Base-by-base conservation (phyloP, 1,284 basidiomycete genomes). In the Neotropicomus parvogracilis region DNA sequence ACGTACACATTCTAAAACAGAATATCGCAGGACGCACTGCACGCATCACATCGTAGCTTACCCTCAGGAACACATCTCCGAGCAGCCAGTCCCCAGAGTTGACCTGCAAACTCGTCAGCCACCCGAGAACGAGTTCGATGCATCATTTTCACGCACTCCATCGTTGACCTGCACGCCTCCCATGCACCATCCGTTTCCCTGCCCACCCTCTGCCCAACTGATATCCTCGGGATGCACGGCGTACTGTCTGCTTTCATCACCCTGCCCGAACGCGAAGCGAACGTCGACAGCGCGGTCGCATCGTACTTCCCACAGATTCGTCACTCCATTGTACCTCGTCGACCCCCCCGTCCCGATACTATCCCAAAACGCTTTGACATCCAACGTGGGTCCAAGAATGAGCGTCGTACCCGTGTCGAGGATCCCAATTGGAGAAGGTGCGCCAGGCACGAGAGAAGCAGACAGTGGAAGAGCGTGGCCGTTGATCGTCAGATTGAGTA, bases 31-130 rank as follows among this genome's bases (percentile, higher is more conserved):
- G 7, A 17, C 21, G 32, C 29, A 9, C 6, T 45, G 29, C 14
- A n/a, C 19, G 17, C 19, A 21, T 4, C 14, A 20, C n/a, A 6
- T 28, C 31, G 2, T 6, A 20, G 67, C 72, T 47, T 52, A 77
- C 79, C 56, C 80, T 71, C 47, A 83, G 67, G 54, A 80, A 83
- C 16, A 73, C 69, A 50, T 78, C 78, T 13, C 80, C 80, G 17
- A 81, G 68, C 14, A 83, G 68, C 81, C 81, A 83, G 60, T 83
- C 81, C 4, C 77, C 78, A n/a, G 77, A 76, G 54, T 73, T 73
- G 32, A 83, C 75, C 74, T 81, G 53, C 31, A 14, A 31, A 13
- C 1, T 14, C 16, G 21, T 58, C 6, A 63, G 53, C 20, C 24
- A 26, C n/a, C 20, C 19, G 14, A 8, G 43, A 36, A 19, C n/a